Evolutionary conservation across 768 basidiomycete species (phyloP).

Genomic region (Rossbeevera mucosa): DNA sequence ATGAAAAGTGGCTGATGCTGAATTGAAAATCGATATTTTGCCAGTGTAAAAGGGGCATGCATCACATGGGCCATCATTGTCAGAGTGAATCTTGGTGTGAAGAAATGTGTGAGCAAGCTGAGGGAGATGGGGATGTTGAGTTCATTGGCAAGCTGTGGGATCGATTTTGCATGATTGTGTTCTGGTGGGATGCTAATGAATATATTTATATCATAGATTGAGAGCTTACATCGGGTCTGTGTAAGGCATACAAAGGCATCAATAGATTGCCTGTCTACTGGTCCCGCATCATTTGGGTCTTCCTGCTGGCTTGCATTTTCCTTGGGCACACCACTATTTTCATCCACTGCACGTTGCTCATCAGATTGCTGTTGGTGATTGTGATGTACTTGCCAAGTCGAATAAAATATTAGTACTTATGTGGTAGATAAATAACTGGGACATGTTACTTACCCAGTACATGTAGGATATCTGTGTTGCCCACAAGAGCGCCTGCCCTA

Average conservation of each 20-base stretch:
- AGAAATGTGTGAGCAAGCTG: not conserved
- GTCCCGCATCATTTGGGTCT: not conserved
- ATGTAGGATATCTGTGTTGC: not conserved
- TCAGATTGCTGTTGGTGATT: too few relatives aligned
- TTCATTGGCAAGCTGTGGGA: not conserved
- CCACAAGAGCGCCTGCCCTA: not conserved
- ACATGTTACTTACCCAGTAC: not conserved
- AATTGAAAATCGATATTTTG: too few relatives aligned
- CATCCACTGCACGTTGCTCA: too few relatives aligned
- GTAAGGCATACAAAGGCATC: not conserved
- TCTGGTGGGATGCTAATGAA: not conserved
- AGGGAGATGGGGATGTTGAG: not conserved
- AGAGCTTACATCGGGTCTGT: not conserved
- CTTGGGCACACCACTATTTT: not conserved
- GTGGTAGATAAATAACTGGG: not conserved
- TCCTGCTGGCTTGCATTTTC: not conserved
- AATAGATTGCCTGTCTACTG: not conserved
- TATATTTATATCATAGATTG: not conserved
- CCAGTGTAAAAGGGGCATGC: too few relatives aligned
- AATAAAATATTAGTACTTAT: too few relatives aligned
- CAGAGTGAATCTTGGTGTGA: not conserved
- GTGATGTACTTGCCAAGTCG: too few relatives aligned
- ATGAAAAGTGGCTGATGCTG: too few relatives aligned
- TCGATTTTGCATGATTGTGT: not conserved
- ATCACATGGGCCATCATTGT: too few relatives aligned